phyloP scores from a whole-genome alignment of 2,329 filamentous ascomycete genomes.

The Blastomyces silverae region DNA sequence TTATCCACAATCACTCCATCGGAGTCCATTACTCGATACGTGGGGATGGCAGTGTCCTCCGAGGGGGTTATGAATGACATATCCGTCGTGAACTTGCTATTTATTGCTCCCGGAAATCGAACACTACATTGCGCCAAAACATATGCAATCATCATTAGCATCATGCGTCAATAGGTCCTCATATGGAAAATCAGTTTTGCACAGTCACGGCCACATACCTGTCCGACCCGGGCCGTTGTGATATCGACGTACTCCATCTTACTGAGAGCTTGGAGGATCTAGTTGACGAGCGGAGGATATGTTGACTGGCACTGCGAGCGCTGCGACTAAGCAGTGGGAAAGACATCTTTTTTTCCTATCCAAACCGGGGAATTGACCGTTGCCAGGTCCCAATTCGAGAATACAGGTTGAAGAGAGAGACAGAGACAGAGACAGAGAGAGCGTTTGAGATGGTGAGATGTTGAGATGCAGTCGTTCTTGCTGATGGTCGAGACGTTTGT shows the following conservation, averaged over 20 bases:
- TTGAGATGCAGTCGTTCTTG: neutral
- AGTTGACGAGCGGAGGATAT: conserved; percentile 11
- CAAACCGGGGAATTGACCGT: conserved; percentile 6
- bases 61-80: conserved; percentile 72
- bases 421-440: too few relatives aligned
- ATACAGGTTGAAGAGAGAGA: neutral
- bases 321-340: conserved; percentile 21
- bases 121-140: conserved; percentile 39
- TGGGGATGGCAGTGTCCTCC: conserved; percentile 69
- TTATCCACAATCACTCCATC: conserved; percentile 77
- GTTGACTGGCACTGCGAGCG: conserved; percentile 16
- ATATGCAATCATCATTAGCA: conserved; percentile 14
- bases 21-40: conserved; percentile 86
- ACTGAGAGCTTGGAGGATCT: conserved; percentile 22
- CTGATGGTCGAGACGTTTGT: conserved; percentile 12
- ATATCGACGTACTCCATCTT: conserved; percentile 50
- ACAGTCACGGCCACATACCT: conserved; percentile 39
- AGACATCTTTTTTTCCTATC: conserved; percentile 20
- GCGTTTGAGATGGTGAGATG: too few relatives aligned
- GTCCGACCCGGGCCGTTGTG: conserved; percentile 54
- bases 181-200: neutral
- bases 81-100: conserved; percentile 79
- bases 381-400: conserved; percentile 1
- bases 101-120: conserved; percentile 85
- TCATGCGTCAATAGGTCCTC: neutral